Evolutionary conservation across 768 basidiomycete species (phyloP).

Genomic region (Macrolepiota fuliginosa): DNA sequence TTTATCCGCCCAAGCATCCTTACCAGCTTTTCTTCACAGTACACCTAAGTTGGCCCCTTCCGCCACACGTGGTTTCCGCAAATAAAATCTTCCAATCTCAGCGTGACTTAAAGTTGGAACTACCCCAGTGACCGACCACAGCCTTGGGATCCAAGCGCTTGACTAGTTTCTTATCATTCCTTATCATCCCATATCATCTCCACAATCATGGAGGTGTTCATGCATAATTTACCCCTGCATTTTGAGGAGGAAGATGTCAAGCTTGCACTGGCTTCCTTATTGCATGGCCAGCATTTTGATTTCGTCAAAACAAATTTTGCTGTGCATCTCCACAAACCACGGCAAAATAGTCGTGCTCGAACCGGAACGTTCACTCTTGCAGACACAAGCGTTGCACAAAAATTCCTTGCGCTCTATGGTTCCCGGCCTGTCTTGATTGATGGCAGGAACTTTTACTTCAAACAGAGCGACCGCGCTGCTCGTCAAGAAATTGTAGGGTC

Average conservation of each 20-base stretch:
- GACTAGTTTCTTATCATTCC: slow-evolving; percentile 2
- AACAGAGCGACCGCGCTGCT: slow-evolving; percentile 23
- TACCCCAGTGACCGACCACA: neutral
- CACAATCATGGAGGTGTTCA: slow-evolving; percentile 37
- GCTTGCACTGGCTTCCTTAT: slow-evolving; percentile 36
- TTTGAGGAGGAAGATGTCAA: slow-evolving; percentile 28
- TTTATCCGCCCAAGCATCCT: neutral
- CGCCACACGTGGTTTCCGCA: neutral
- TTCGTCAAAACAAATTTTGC: slow-evolving; percentile 46
- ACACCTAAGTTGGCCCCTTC: neutral
- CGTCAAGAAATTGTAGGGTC: slow-evolving; percentile 36
- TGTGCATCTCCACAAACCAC: slow-evolving; percentile 44
- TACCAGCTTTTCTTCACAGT: neutral
- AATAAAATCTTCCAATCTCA: neutral
- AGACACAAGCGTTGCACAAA: neutral
- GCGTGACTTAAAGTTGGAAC: neutral
- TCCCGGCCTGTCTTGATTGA: slow-evolving; percentile 23
- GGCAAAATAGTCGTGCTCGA: slow-evolving; percentile 27
- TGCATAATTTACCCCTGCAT: slow-evolving; percentile 33
- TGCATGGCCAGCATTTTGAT: slow-evolving; percentile 45
- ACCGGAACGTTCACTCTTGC: slow-evolving; percentile 26
- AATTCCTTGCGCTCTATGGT: slow-evolving; percentile 44
- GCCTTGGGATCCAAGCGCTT: neutral
- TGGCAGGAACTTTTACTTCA: slow-evolving; percentile 31
- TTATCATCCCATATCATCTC: slow-evolving; percentile 2